Conservation (phyloP, 306 rosid species). For the Dryas octopetala region DNA sequence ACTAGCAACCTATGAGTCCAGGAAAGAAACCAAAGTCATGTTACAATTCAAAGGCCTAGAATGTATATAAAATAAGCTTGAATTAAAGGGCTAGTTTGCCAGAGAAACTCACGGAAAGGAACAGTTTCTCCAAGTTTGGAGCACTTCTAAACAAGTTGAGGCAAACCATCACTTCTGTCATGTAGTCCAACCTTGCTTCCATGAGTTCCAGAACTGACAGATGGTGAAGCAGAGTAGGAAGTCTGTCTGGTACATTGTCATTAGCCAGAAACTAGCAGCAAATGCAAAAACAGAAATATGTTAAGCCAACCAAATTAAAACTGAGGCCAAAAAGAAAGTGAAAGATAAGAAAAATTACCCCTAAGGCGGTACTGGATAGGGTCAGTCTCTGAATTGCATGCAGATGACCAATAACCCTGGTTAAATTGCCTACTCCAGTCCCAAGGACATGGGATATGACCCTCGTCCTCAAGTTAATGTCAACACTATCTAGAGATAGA, state of each 20-base stretch:
- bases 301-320: background rate
- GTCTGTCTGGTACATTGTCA: constrained; percentile 16
- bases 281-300: constrained; percentile 2
- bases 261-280: constrained; percentile 21
- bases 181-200: constrained; percentile 9
- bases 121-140: constrained; percentile 33
- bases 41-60: background rate
- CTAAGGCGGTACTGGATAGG: constrained; percentile 12
- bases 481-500: constrained; percentile 20
- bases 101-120: constrained; percentile 25
- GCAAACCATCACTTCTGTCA: background rate
- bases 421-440: constrained; percentile 8
- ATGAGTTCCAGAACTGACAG: constrained; percentile 19
- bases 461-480: constrained; percentile 15
- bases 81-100: background rate
- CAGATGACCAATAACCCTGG: constrained; percentile 22
- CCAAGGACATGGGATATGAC: background rate
- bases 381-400: constrained; percentile 9
- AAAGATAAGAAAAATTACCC: background rate
- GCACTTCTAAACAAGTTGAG: constrained; percentile 28
- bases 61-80: background rate
- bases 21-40: background rate
- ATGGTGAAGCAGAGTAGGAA: constrained; percentile 21
- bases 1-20: background rate
- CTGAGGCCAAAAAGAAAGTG: background rate